A percentile compares a stretch with the other conserved stretches of the same genome.
Conservation (phyloP, 164 flowering plant genomes). For the Magnolia kwangsiensis region DNA sequence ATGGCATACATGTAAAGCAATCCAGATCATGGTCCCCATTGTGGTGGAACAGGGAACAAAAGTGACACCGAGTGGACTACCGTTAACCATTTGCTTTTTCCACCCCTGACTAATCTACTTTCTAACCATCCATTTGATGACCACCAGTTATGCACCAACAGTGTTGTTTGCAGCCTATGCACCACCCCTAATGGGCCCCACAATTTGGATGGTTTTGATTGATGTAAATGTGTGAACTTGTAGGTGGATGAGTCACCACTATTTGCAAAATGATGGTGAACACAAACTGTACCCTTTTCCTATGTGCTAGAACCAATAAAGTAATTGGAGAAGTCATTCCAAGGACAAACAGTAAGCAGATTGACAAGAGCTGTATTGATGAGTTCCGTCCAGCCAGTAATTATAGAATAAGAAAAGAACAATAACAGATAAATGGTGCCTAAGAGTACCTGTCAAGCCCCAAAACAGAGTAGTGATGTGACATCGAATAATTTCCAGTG, state of each 20-base stretch:
- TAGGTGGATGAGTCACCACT: not conserved
- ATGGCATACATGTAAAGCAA: not conserved
- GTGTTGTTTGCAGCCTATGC: too few species aligned
- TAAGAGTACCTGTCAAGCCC: slow-evolving; percentile 85
- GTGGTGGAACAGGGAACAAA: not conserved
- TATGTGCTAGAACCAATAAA: not conserved
- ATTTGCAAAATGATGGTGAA: not conserved
- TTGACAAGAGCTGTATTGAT: too few species aligned
- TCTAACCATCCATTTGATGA: not conserved
- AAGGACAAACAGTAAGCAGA: too few species aligned
- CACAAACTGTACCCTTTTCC: not conserved
- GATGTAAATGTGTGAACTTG: not conserved
- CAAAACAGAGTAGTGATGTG: slow-evolving; percentile 85
- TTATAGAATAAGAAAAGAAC: not conserved
- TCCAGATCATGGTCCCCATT: not conserved
- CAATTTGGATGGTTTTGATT: too few species aligned
- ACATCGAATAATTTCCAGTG: slow-evolving; percentile 40
- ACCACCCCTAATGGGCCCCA: too few species aligned
- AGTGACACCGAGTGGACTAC: not conserved
- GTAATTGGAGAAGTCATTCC: not conserved
- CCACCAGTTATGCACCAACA: too few species aligned
- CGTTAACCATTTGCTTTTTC: not conserved
- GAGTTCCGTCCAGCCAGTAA: not conserved
- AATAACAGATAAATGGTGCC: not conserved
- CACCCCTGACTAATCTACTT: not conserved